These are phyloP conservation scores for Lentithecium fluviatile DNA, from an alignment of 495 filamentous ascomycete genomes.

Conservation along the genomic window DNA sequence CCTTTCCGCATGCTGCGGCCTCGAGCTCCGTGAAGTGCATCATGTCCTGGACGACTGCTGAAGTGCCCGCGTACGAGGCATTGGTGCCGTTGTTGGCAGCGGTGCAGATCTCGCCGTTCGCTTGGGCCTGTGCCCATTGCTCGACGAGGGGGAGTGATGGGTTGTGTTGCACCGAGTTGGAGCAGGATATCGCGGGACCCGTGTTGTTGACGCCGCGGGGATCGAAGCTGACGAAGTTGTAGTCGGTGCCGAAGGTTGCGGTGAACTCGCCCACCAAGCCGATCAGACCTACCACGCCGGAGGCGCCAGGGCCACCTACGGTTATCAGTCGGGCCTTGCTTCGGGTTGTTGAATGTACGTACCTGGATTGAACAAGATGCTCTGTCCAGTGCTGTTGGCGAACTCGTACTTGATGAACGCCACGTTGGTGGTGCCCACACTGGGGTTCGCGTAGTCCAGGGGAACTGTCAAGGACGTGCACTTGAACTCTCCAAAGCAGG, in stretches of 20 bases:
- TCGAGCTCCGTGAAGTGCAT: constrained; percentile 6
- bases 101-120: not conserved
- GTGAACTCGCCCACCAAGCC: too few species aligned
- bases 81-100: constrained; percentile 1
- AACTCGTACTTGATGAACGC: constrained; percentile 10
- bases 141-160: not conserved
- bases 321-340: too few species aligned
- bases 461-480: constrained; percentile 11
- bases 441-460: constrained; percentile 6
- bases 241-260: too few species aligned
- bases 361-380: constrained; percentile 15
- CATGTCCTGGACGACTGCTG: constrained; percentile 9
- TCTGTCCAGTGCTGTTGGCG: too few species aligned
- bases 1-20: not conserved
- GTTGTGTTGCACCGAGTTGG: not conserved
- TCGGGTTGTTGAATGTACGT: too few species aligned
- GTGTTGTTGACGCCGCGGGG: constrained; percentile 8
- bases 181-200: not conserved
- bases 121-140: not conserved
- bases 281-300: too few species aligned
- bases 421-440: constrained; percentile 4
- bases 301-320: constrained; percentile 7
- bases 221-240: constrained; percentile 14
- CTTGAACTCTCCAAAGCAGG: not conserved
- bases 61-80: constrained; percentile 6